Conservation (phyloP, 129 eudicot genomes). For the Artemisia tridentata region DNA sequence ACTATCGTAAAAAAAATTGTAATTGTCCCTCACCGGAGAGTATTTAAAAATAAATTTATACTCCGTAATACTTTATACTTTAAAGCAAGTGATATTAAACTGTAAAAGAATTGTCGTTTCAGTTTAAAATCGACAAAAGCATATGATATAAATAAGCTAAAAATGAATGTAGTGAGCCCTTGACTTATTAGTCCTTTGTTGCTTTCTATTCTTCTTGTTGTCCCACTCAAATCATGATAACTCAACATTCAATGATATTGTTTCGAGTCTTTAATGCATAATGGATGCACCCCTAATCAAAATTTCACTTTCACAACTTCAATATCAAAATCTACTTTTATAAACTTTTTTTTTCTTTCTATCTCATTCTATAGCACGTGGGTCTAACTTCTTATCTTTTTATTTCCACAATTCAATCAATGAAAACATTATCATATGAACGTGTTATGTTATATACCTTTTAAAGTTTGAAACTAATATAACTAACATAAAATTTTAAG, state of each 20-base stretch:
- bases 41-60: no score
- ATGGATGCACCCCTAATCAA: slow-evolving; percentile 38
- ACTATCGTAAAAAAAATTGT: no score
- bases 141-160: slow-evolving; percentile 25
- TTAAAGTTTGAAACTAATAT: background rate
- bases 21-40: no score
- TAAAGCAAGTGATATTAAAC: background rate
- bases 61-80: no score
- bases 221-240: slow-evolving; percentile 42
- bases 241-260: slow-evolving; percentile 39
- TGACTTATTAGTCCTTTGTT: slow-evolving; percentile 33
- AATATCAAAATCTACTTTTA: slow-evolving; percentile 37
- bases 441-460: slow-evolving; percentile 23
- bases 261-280: slow-evolving; percentile 32
- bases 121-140: slow-evolving; percentile 8
- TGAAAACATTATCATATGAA: slow-evolving; percentile 9
- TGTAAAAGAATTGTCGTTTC: background rate
- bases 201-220: slow-evolving; percentile 35
- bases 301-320: slow-evolving; percentile 27
- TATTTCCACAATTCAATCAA: slow-evolving; percentile 16
- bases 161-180: slow-evolving; percentile 28
- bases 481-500: background rate
- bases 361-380: slow-evolving; percentile 42
- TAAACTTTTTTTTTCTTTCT: slow-evolving; percentile 30
- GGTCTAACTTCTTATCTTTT: slow-evolving; percentile 21